Evolutionary conservation across 75 land plant genomes (phyloP), one percentile per base, ranked within the genome.

Genomic region (Azolla pinnata): DNA sequence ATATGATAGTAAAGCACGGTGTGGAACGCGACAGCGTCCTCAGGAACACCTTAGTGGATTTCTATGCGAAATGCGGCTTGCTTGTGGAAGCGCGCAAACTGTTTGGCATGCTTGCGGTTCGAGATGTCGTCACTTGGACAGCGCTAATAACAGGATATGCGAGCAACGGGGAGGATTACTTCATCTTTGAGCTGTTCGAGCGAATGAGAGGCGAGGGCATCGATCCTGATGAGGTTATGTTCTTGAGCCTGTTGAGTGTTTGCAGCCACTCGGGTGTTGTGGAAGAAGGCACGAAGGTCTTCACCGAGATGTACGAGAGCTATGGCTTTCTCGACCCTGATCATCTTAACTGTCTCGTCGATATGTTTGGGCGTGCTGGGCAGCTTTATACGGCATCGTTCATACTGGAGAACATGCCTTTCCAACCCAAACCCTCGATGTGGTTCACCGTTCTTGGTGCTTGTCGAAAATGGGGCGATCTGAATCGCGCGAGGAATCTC

Each of bases 121-220:
- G 58, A 32, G 70, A 71, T 67, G 62, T 68, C 3, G 68, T 75
- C 9, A 54, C 76, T 12, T 79, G 85, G 85, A 75, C 82, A 21
- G 53, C 82, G 2, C 61, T 82, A 54, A 72, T 82, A 1, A 68
- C 59, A 2, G 49, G 49, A 46, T 46, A 4, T 23, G n/a, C 49
- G n/a, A 46, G 49, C 3, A 46, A 4, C n/a, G 49, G 49, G 3
- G 49, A 46, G 12, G n/a, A 4, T 14, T 2, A 46, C 4, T 3
- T 46, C 21, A 23, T 46, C 14, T 46, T 46, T 46, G 2, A 2
- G 2, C 21, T 46, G 24, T 59, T 65, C 29, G 31, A 56, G 29
- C 26, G 33, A 28, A 65, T 65, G 67, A 26, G 34, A 17, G 25
- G 25, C 8, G 47, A 33, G 7, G 34, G 44, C 4, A 17, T 61